Percentiles rank a stretch among this genome's conserved stretches.
phyloP scores from a whole-genome alignment of 805 yeast species.

The Blastobotrys mokoenaii region DNA sequence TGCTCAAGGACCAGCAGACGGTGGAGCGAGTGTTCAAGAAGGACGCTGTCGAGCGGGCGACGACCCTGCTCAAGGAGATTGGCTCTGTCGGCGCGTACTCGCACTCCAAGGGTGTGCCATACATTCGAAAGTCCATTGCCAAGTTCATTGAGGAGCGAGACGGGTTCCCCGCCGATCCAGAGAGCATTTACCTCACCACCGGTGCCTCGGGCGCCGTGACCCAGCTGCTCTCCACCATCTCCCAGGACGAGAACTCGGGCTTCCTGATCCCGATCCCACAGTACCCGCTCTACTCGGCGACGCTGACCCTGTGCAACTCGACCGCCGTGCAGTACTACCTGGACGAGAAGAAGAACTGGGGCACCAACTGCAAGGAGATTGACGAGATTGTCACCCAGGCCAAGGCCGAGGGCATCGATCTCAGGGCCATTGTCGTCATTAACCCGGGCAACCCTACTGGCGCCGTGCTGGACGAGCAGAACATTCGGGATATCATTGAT shows the following conservation, averaged over 20 bases:
- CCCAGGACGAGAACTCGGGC: conserved; percentile 53
- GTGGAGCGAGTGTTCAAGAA: conserved; percentile 35
- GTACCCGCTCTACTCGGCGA: conserved; percentile 95
- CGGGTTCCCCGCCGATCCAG: conserved; percentile 56
- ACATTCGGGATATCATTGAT: conserved; percentile 61
- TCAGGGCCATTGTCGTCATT: conserved; percentile 81
- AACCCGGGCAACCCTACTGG: conserved; percentile 99
- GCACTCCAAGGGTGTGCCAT: conserved; percentile 77
- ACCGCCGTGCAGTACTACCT: conserved; percentile 80
- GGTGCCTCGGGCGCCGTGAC: conserved; percentile 97
- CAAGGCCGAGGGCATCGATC: conserved; percentile 29
- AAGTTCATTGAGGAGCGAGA: conserved; percentile 73
- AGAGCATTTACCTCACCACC: conserved; percentile 73
- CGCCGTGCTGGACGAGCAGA: conserved; percentile 55
- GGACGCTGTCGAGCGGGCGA: conserved; percentile 74
- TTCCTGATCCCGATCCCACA: conserved; percentile 94
- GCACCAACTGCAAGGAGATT: conserved; percentile 54
- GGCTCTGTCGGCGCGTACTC: conserved; percentile 95
- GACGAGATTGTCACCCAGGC: conserved; percentile 22
- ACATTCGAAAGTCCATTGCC: conserved; percentile 71
- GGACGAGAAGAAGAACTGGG: conserved; percentile 78
- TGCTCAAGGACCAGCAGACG: conserved; percentile 35
- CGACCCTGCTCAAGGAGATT: conserved; percentile 45
- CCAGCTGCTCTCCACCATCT: conserved; percentile 61
- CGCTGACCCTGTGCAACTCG: conserved; percentile 75